A percentile compares a stretch with the other conserved stretches of the same genome.
phyloP scores from a whole-genome alignment of 352 stramenopile genomes.

The Phytophthora pluvialis region DNA sequence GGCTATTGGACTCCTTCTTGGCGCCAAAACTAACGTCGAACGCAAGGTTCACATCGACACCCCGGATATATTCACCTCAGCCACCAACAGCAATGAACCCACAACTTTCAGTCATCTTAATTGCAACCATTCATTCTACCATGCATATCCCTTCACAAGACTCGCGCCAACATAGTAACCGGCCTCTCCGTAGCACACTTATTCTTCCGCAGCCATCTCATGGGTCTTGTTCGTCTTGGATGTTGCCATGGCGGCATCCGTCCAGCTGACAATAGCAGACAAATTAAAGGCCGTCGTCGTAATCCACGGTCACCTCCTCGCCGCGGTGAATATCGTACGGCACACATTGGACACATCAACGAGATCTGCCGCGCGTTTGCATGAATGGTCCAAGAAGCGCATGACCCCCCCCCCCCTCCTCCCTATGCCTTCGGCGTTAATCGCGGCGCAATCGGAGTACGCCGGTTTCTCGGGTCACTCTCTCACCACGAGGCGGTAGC shows the following conservation, averaged over 20 bases:
- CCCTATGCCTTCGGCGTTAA: constrained; percentile 7
- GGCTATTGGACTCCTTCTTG: neutral
- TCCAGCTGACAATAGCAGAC: constrained; percentile 1
- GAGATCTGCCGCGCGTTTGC: constrained; percentile 1
- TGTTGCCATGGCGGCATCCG: constrained; percentile 1
- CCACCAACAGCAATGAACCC: neutral
- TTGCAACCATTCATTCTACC: neutral
- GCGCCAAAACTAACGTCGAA: constrained; percentile 1
- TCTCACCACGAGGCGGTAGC: neutral
- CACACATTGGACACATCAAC: constrained; percentile 11
- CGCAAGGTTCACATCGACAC: neutral
- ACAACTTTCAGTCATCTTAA: neutral
- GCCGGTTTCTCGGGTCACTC: neutral
- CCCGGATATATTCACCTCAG: neutral
- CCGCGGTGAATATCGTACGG: constrained; percentile 4
- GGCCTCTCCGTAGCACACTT: neutral
- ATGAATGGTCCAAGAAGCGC: constrained; percentile 12
- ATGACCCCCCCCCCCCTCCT: constrained; percentile 8
- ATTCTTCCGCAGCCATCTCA: neutral
- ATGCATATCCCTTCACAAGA: constrained; percentile 2
- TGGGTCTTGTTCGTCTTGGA: constrained; percentile 9
- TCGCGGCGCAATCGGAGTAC: neutral
- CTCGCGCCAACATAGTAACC: neutral
- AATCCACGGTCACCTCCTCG: constrained; percentile 14
- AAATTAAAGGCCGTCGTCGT: constrained; percentile 17